Conservation (phyloP, 2,329 filamentous ascomycete species). For the Rosellinia necatrix region DNA sequence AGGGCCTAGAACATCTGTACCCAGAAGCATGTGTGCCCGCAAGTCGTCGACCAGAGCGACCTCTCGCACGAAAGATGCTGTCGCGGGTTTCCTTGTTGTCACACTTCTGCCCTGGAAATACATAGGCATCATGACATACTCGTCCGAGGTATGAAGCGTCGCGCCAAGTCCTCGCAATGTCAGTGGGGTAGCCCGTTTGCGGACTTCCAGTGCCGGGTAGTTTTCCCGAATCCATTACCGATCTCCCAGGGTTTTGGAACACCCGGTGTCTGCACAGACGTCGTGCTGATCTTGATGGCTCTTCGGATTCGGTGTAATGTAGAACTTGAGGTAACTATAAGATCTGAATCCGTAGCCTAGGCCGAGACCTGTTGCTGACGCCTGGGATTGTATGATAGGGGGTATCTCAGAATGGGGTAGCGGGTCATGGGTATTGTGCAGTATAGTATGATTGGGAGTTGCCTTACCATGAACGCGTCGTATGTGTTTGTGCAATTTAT, state of each 20-base stretch:
- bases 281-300: too few relatives aligned
- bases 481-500: not conserved
- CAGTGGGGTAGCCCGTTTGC: not conserved
- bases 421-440: not conserved
- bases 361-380: not conserved
- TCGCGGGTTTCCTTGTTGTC: not conserved
- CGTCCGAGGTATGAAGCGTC: not conserved
- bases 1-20: not conserved
- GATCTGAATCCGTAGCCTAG: not conserved
- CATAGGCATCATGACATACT: not conserved
- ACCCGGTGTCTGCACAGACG: not conserved
- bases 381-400: not conserved
- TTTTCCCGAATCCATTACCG: not conserved
- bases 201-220: not conserved
- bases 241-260: not conserved
- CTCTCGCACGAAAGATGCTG: not conserved
- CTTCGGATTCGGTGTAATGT: not conserved
- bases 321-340: not conserved
- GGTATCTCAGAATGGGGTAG: too few relatives aligned
- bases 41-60: not conserved
- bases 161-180: not conserved
- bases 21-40: not conserved
- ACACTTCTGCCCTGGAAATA: not conserved
- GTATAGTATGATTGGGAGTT: too few relatives aligned
- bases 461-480: too few relatives aligned